A percentile compares a stretch with the other conserved stretches of the same genome.
Evolutionary conservation across 2,329 filamentous ascomycete genomes (phyloP).

Genomic region (Rutstroemia sp.): DNA sequence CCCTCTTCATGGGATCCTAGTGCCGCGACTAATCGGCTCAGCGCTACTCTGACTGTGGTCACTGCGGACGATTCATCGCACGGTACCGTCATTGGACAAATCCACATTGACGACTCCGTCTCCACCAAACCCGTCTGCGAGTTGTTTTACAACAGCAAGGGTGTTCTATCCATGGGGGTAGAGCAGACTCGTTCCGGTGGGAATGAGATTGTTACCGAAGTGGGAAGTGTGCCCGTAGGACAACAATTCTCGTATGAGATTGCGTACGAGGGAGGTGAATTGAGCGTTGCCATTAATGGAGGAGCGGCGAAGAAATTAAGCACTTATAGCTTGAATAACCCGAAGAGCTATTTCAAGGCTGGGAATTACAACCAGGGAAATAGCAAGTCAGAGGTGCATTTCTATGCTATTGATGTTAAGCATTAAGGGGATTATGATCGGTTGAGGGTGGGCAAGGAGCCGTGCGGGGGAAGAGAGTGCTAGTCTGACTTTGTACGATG

Average conservation of each 20-base stretch:
- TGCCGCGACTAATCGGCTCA: slow-evolving; percentile 29
- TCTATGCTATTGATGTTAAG: slow-evolving; percentile 4
- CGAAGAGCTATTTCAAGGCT: slow-evolving; percentile 33
- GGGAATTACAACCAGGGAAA: slow-evolving; percentile 33
- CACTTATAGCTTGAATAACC: slow-evolving; percentile 27
- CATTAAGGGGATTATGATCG: not conserved
- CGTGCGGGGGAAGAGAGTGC: too few species aligned
- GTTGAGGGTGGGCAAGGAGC: too few species aligned
- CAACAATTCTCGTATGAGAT: slow-evolving; percentile 33
- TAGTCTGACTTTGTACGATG: too few species aligned
- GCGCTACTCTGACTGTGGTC: slow-evolving; percentile 26
- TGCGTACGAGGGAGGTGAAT: slow-evolving; percentile 29
- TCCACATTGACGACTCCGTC: slow-evolving; percentile 32
- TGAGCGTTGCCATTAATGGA: slow-evolving; percentile 30
- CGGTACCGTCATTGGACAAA: slow-evolving; percentile 34
- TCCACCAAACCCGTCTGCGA: slow-evolving; percentile 35
- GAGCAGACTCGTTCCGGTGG: slow-evolving; percentile 30
- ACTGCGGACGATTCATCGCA: slow-evolving; percentile 30
- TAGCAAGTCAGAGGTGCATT: slow-evolving; percentile 13
- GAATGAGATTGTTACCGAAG: slow-evolving; percentile 25
- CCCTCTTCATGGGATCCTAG: slow-evolving; percentile 31
- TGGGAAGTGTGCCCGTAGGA: slow-evolving; percentile 30
- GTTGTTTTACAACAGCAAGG: slow-evolving; percentile 32
- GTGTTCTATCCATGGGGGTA: slow-evolving; percentile 33
- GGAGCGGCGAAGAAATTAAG: slow-evolving; percentile 20